Percentiles rank a stretch among this genome's conserved stretches.
Conservation (phyloP, 148 eudicot species). For the Nepenthes gracilis region DNA sequence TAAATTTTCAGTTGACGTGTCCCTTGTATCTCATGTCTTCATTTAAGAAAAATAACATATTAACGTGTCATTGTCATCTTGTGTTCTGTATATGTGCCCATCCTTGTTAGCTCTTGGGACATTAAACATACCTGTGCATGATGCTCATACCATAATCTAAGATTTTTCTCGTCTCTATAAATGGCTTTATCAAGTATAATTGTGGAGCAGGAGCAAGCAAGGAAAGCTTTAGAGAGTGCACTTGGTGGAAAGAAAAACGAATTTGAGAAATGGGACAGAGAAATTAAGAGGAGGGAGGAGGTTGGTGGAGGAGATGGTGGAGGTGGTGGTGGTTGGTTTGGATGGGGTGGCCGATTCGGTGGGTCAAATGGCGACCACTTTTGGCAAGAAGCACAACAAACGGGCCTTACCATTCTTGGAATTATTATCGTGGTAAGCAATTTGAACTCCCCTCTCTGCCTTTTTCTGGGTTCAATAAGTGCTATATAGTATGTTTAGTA, state of each 20-base stretch:
- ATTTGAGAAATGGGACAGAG: slow-evolving; percentile 74
- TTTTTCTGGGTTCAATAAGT: background rate
- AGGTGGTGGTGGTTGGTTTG: slow-evolving; percentile 81
- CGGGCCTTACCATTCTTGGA: slow-evolving; percentile 49
- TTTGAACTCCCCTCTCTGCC: background rate
- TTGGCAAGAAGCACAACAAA: slow-evolving; percentile 86
- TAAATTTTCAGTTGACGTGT: no score
- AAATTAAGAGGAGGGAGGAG: slow-evolving; percentile 65
- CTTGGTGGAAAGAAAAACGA: slow-evolving; percentile 71
- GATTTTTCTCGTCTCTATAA: no score
- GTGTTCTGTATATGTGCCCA: no score
- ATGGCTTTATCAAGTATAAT: no score
- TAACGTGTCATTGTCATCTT: no score
- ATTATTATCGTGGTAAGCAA: slow-evolving; percentile 42
- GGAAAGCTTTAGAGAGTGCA: slow-evolving; percentile 87
- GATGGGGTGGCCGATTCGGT: slow-evolving; percentile 68
- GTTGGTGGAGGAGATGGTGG: slow-evolving; percentile 52
- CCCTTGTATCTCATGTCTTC: no score
- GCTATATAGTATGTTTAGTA: no score
- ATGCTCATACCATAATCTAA: no score
- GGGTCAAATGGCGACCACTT: slow-evolving; percentile 37
- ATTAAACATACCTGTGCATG: no score
- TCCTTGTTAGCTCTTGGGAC: no score
- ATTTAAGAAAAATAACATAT: no score
- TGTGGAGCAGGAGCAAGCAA: slow-evolving; percentile 62